These are phyloP conservation scores for Fagus crenata DNA, from an alignment of 306 rosid genomes.

Conservation along the genomic window DNA sequence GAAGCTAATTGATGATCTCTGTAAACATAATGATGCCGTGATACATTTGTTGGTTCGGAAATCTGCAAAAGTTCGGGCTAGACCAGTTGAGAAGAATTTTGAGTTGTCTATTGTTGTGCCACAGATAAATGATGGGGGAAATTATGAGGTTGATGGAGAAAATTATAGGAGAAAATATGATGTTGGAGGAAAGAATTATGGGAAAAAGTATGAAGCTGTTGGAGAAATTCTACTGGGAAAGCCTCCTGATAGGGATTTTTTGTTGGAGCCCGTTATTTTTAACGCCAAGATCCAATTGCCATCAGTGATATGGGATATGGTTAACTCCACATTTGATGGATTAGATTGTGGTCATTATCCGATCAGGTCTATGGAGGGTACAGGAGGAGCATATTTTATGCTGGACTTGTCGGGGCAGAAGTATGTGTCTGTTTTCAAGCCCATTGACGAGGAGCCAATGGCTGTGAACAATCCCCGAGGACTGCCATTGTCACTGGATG, in stretches of 20 bases:
- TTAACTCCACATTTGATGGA: slow-evolving; percentile 64
- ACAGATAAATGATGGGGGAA: slow-evolving; percentile 37
- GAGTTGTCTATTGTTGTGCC: slow-evolving; percentile 72
- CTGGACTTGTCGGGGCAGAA: slow-evolving; percentile 62
- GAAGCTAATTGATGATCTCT: slow-evolving; percentile 70
- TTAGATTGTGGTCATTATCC: slow-evolving; percentile 60
- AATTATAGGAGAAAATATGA: slow-evolving; percentile 30
- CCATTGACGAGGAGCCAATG: slow-evolving; percentile 98
- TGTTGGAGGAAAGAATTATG: slow-evolving; percentile 34
- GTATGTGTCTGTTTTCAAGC: slow-evolving; percentile 84
- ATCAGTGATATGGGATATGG: slow-evolving; percentile 58
- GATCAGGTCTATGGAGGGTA: slow-evolving; percentile 80
- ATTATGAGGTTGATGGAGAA: slow-evolving; percentile 36
- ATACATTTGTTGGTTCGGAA: slow-evolving; percentile 66
- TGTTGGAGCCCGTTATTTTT: slow-evolving; percentile 71
- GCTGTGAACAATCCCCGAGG: slow-evolving; percentile 88
- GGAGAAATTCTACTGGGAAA: slow-evolving; percentile 36
- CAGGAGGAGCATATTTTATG: slow-evolving; percentile 95
- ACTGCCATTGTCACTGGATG: slow-evolving; percentile 75
- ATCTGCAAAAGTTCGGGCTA: slow-evolving; percentile 61
- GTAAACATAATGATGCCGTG: slow-evolving; percentile 68
- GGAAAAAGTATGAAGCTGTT: slow-evolving; percentile 32
- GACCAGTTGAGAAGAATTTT: slow-evolving; percentile 50
- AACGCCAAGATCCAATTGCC: slow-evolving; percentile 71
- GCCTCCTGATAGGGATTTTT: slow-evolving; percentile 38